These are phyloP conservation scores for Spizellomyces punctatus DNA, from an alignment of 192 early-diverging fungal species.

Conservation along the genomic window DNA sequence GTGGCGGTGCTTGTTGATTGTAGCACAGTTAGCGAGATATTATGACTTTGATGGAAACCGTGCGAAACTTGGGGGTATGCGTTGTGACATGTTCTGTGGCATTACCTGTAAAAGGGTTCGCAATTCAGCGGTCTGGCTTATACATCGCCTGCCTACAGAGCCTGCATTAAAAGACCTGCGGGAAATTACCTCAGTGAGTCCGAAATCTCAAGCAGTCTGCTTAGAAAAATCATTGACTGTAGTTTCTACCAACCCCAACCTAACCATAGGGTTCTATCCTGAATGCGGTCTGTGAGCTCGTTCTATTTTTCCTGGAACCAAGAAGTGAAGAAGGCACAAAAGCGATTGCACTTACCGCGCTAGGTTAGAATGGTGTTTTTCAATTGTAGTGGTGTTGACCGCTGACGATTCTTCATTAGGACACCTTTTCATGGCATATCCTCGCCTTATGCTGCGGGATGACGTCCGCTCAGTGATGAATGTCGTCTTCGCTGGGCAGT, in stretches of 20 bases:
- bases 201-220: too few species aligned
- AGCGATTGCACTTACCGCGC: too few species aligned
- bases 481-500: conserved; percentile 54
- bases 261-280: conserved; percentile 13
- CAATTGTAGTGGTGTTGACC: too few species aligned
- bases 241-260: too few species aligned
- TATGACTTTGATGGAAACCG: conserved; percentile 75
- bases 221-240: too few species aligned
- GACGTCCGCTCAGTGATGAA: conserved; percentile 69
- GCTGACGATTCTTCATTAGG: conserved; percentile 31
- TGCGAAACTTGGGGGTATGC: not conserved
- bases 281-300: conserved; percentile 17
- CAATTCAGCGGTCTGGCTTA: too few species aligned
- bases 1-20: conserved; percentile 72
- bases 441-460: conserved; percentile 57
- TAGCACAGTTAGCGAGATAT: conserved; percentile 70
- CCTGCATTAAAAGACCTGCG: too few species aligned
- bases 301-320: conserved; percentile 37
- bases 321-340: conserved; percentile 3
- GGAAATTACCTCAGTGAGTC: too few species aligned
- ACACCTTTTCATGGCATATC: conserved; percentile 71
- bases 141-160: too few species aligned
- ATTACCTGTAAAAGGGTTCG: too few species aligned
- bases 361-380: too few species aligned
- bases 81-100: too few species aligned